Percentiles rank a stretch among this genome's conserved stretches.
Evolutionary conservation across 1,284 basidiomycete species (phyloP).

Genomic region (Ganoderma multipileum): DNA sequence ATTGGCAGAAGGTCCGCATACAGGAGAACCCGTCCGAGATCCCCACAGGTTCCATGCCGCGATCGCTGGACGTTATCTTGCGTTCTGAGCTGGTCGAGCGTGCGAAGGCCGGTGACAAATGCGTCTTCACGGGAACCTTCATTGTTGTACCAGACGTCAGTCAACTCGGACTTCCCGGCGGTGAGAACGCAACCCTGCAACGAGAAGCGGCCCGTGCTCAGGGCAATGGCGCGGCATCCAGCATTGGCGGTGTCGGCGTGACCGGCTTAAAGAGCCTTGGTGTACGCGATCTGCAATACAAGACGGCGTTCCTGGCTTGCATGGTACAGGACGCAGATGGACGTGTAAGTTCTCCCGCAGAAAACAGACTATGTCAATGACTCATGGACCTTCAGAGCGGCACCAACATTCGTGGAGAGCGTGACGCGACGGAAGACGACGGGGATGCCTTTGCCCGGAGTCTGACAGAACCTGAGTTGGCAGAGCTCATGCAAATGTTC

Average conservation of each 20-base stretch:
- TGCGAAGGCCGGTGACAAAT: conserved; percentile 99
- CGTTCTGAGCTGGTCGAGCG: conserved; percentile 96
- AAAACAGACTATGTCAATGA: not conserved
- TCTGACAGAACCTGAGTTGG: conserved; percentile 93
- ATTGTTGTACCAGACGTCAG: conserved; percentile 99
- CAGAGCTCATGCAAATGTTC: conserved; percentile 95
- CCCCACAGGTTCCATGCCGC: conserved; percentile 98
- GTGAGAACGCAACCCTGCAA: conserved; percentile 91
- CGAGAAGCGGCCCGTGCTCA: conserved; percentile 81
- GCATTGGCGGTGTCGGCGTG: conserved; percentile 87
- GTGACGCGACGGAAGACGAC: conserved; percentile 80
- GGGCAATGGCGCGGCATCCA: conserved; percentile 62
- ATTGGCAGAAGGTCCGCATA: conserved; percentile 99
- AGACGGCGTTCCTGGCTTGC: conserved; percentile 98
- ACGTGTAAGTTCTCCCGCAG: conserved; percentile 59
- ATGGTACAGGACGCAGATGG: conserved; percentile 95
- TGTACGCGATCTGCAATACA: conserved; percentile 96
- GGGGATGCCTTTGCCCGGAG: conserved; percentile 85
- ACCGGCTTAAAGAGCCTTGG: conserved; percentile 95
- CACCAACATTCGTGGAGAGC: conserved; percentile 88
- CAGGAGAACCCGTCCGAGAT: conserved; percentile 99
- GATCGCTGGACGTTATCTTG: conserved; percentile 94
- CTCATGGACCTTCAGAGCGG: conserved; percentile 58
- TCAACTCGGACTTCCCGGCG: conserved; percentile 94
- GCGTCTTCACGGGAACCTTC: conserved; percentile 97